Conservation (phyloP, 805 yeast species). For the Ogataea kodamae region DNA sequence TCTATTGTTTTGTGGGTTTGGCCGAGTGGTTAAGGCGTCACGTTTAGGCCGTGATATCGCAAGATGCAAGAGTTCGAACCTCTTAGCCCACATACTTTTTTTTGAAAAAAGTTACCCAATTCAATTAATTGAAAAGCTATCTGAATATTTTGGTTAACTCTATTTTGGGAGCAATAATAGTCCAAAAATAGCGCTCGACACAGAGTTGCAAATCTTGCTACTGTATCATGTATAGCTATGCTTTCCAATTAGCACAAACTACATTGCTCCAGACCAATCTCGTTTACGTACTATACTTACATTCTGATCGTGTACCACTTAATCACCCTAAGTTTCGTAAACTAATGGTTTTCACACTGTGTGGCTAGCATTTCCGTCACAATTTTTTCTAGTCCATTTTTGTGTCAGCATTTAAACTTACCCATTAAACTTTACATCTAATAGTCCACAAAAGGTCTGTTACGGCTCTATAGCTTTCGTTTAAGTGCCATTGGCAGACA, state of each 20-base stretch:
- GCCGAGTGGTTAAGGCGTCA: conserved; percentile 33
- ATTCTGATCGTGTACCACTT: too few relatives aligned
- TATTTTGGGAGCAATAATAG: conserved; percentile 10
- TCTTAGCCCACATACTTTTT: conserved; percentile 28
- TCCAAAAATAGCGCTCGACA: conserved; percentile 11
- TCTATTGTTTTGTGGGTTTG: conserved; percentile 22
- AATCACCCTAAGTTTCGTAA: too few relatives aligned
- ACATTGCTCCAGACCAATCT: conserved; percentile 1
- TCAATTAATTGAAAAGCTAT: too few relatives aligned
- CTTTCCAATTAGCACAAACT: neutral
- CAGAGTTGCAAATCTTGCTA: too few relatives aligned
- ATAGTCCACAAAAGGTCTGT: conserved; percentile 3
- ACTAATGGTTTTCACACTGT: too few relatives aligned
- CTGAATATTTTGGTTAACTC: too few relatives aligned
- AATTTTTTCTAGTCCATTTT: conserved; percentile 8
- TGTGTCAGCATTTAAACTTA: conserved; percentile 9
- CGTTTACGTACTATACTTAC: conserved; percentile 5
- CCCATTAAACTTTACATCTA: conserved; percentile 5
- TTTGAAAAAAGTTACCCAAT: too few relatives aligned
- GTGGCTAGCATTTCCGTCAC: conserved; percentile 1
- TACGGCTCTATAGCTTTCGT: conserved; percentile 9
- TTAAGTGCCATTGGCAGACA: conserved; percentile 8
- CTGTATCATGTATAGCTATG: too few relatives aligned
- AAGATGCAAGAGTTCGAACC: conserved; percentile 32
- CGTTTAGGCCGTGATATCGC: conserved; percentile 31